phyloP scores from a whole-genome alignment of 306 rosid species.

The Leucaena leucocephala region DNA sequence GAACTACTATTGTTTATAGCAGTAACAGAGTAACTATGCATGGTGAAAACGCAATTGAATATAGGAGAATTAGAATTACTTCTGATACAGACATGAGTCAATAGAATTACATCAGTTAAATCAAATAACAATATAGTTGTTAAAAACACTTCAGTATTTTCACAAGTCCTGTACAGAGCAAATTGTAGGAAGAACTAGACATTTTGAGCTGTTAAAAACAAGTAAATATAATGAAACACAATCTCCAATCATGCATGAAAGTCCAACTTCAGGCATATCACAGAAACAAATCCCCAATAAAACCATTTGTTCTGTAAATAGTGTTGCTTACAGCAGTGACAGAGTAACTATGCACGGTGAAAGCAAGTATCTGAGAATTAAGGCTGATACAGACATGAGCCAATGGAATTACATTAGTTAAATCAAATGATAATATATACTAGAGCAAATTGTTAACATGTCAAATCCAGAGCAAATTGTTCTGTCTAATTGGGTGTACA shows the following conservation, averaged over 20 bases:
- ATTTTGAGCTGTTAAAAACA: neutral
- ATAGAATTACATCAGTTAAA: neutral
- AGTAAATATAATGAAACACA: neutral
- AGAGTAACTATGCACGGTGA: neutral
- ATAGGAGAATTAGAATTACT: neutral
- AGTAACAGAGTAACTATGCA: neutral
- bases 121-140: no score
- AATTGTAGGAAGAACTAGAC: neutral
- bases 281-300: no score
- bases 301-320: neutral
- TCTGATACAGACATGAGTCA: neutral
- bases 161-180: neutral
- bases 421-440: neutral
- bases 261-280: neutral
- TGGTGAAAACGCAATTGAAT: neutral
- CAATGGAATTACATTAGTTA: no score
- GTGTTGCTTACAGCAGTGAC: neutral
- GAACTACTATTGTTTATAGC: neutral
- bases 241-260: neutral
- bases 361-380: neutral
- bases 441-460: no score
- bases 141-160: neutral
- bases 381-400: neutral
- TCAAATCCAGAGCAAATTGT: neutral
- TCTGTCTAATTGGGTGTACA: neutral